Evolutionary conservation across 371 early-diverging fungal genomes (phyloP).

Genomic region (Entomophthora muscae): DNA sequence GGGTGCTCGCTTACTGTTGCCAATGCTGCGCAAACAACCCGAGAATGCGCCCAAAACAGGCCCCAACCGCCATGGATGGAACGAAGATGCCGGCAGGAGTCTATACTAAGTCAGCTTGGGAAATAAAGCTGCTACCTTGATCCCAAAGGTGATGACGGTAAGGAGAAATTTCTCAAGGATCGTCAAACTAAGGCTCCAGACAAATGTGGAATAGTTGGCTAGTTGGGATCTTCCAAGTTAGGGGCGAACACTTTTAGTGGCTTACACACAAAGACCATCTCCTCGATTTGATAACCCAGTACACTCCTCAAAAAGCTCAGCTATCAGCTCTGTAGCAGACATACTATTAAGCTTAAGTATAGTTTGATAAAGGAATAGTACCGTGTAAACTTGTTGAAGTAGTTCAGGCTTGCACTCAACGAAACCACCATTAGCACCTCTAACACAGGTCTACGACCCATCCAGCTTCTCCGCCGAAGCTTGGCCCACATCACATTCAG

Average conservation of each 20-base stretch:
- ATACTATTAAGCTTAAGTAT: conserved; percentile 14
- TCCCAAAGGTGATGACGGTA: conserved; percentile 60
- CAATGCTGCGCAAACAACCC: conserved; percentile 24
- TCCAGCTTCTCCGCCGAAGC: conserved; percentile 35
- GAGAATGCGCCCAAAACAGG: conserved; percentile 45
- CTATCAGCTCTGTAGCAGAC: conserved; percentile 41
- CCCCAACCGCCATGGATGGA: conserved; percentile 62
- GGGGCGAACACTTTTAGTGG: not conserved
- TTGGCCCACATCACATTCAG: conserved; percentile 48
- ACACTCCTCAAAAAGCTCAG: conserved; percentile 52
- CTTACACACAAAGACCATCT: conserved; percentile 24
- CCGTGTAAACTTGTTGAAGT: conserved; percentile 58
- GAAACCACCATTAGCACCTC: conserved; percentile 60
- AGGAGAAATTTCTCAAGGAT: conserved; percentile 41
- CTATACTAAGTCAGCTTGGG: not conserved
- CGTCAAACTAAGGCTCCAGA: conserved; percentile 32
- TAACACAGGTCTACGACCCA: conserved; percentile 41
- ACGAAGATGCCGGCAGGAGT: conserved; percentile 58
- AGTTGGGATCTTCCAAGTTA: not conserved
- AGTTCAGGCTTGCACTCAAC: conserved; percentile 52
- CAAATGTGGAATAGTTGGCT: not conserved
- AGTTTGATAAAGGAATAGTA: conserved; percentile 10
- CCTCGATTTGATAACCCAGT: conserved; percentile 17
- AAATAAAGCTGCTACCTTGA: conserved; percentile 17
- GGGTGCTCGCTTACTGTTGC: conserved; percentile 5